Base-by-base conservation (phyloP, 345 rosid genomes). In the Brassica juncea region DNA sequence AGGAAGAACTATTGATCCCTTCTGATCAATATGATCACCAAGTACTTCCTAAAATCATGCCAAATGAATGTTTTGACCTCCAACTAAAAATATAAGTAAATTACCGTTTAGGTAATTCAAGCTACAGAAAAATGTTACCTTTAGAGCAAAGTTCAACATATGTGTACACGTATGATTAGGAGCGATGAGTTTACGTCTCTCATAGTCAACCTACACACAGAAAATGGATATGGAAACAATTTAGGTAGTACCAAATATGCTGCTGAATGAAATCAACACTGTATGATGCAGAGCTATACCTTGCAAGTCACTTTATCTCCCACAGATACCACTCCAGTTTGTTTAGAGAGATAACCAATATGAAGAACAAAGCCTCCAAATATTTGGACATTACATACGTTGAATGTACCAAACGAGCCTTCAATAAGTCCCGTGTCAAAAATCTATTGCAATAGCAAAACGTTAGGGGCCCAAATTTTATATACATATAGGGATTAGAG, bases 141-240 rank as follows among this genome's bases (percentile, higher is more conserved):
- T 87, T 27, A 95, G 91, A 80, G 99, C 98, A 72, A 86, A 95
- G 83, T 95, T 95, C 88, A 95, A 76, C 99, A 93, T 95, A 77
- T 95, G 98, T 0, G 98, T 93, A 74, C 97, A 95, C 37, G 98
- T 95, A 82, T 95, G 99, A 77, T 93, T 93, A 12, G 99, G 98
- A 52, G 99, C 98, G 35, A 95, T 89, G 72, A 89, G 93, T 44
- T 80, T 88, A 77, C 98, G 96, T 78, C 99, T 88, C 15, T 86
- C 88, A 78, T 93, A 95, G 79, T 95, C 98, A 85, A 95, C 98
- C 99, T 93, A 83, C 70, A 64, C 21, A n/a, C 28, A 66, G 14
- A 35, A 60, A 68, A 52, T 3, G 1, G 44, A 73, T 64, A 60
- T 39, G 62, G 44, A 25, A 69, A 35, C 15, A 37, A 23, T 21